A percentile compares a stretch with the other conserved stretches of the same genome.
Conservation (phyloP, 805 yeast genomes). For the Starmera caribaea region DNA sequence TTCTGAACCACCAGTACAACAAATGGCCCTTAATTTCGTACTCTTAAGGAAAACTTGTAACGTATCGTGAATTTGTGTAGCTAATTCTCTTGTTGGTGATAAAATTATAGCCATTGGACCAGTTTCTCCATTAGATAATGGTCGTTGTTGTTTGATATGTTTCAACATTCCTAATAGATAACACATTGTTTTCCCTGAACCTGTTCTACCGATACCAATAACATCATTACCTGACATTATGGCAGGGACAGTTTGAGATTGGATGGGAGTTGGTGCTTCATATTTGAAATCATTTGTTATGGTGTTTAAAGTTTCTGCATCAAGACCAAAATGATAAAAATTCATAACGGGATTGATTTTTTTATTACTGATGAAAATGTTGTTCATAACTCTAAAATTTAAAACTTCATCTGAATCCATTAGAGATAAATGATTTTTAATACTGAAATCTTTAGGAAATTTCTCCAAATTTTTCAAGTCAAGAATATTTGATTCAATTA, state of each 20-base stretch:
- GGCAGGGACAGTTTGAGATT: constrained; percentile 83
- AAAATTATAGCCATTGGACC: constrained; percentile 76
- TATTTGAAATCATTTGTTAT: constrained; percentile 43
- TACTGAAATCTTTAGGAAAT: constrained; percentile 52
- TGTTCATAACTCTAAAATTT: constrained; percentile 58
- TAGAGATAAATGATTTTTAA: constrained; percentile 28
- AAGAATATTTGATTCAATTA: constrained; percentile 31
- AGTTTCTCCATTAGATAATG: constrained; percentile 34
- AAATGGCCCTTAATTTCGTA: constrained; percentile 44
- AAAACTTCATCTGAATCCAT: constrained; percentile 48
- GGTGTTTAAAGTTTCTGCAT: constrained; percentile 43
- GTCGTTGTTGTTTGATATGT: constrained; percentile 70
- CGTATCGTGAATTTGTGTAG: constrained; percentile 72
- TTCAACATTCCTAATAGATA: constrained; percentile 77
- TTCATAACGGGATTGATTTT: constrained; percentile 47
- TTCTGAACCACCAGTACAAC: constrained; percentile 89
- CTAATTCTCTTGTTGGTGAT: constrained; percentile 90
- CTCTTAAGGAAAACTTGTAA: constrained; percentile 45
- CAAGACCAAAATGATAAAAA: constrained; percentile 80
- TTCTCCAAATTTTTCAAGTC: constrained; percentile 33
- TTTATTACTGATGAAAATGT: constrained; percentile 17
- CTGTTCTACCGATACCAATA: constrained; percentile 92
- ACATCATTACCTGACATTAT: constrained; percentile 86
- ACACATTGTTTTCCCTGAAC: constrained; percentile 91
- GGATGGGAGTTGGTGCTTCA: constrained; percentile 73